Base-by-base conservation (phyloP, 352 stramenopile species). In the Phytophthora ohioensis region DNA sequence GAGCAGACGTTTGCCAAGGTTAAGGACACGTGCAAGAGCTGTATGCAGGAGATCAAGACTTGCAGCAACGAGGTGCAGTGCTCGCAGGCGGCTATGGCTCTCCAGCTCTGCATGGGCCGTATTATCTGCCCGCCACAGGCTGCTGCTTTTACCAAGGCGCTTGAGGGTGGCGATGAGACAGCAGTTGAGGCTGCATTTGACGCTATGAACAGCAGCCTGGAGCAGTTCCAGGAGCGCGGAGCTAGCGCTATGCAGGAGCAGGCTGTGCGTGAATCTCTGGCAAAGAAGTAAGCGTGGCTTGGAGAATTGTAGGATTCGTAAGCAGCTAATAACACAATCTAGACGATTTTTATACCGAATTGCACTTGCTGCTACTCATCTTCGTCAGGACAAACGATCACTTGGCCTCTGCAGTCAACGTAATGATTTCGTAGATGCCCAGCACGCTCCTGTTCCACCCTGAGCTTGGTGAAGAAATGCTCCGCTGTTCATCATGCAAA, bases 91-190 rank as follows among this genome's bases (percentile, higher is more conserved):
- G 90, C 87, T 32, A 92, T 94, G 34, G 90, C 89, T 60, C 81
- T 98, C 12, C 92, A 96, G 60, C 82, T 96, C 17, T 98, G 92
- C 76, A 95, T 97, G 90, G 91, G 84, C 3, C 80, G 82, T 48
- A 88, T 97, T 67, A 88, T 98, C 35, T 97, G 90, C 57, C 81
- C 85, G 4, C 61, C 80, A 0, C 79, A 96, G 53, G 91, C 88
- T 9, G 61, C 58, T 51, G 69, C 78, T 31, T 95, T 95, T 59
- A 85, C 86, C 34, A 81, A 89, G 48, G 84, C 84, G 55, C 82
- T 97, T 53, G 77, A 91, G n/a, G 72, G 64, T 35, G 87, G 87
- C 30, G 73, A 91, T 39, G 84, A 95, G 49, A 55, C 70, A 36
- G 67, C 81, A 31, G 88, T 96, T 49, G 88, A 95, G 57, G 69